Evolutionary conservation across 2,329 filamentous ascomycete species (phyloP).

Genomic region (Neonectria ditissima): DNA sequence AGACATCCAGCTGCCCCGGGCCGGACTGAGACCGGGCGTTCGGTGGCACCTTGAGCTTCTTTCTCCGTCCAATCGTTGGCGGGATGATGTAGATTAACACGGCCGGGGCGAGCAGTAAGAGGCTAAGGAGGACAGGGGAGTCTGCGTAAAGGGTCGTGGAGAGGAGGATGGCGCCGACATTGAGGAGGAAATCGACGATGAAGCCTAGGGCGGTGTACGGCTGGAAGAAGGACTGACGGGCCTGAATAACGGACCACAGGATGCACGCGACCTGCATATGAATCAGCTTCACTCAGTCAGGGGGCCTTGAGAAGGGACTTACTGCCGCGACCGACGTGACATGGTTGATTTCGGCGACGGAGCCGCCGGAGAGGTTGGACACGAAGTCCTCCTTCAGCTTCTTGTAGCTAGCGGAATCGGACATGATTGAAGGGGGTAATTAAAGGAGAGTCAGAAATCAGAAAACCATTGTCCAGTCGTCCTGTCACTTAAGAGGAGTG

Average conservation of each 20-base stretch:
- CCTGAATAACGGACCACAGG: slow-evolving; percentile 90
- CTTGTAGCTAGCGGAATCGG: slow-evolving; percentile 76
- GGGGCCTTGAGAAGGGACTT: slow-evolving; percentile 41
- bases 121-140: slow-evolving; percentile 77
- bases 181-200: slow-evolving; percentile 86
- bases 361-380: slow-evolving; percentile 87
- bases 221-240: slow-evolving; percentile 84
- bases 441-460: slow-evolving; percentile 11
- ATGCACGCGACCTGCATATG: slow-evolving; percentile 76
- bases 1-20: slow-evolving; percentile 49
- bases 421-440: slow-evolving; percentile 46
- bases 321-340: slow-evolving; percentile 90
- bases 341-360: slow-evolving; percentile 85
- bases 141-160: slow-evolving; percentile 87
- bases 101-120: slow-evolving; percentile 79
- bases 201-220: slow-evolving; percentile 77
- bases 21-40: slow-evolving; percentile 52
- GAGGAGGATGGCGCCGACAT: slow-evolving; percentile 83
- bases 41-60: slow-evolving; percentile 62
- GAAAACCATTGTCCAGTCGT: slow-evolving; percentile 28
- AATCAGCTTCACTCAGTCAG: slow-evolving; percentile 31
- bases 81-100: slow-evolving; percentile 70
- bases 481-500: slow-evolving; percentile 6
- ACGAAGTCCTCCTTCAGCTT: slow-evolving; percentile 95
- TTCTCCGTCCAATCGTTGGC: slow-evolving; percentile 52